A percentile compares a stretch with the other conserved stretches of the same genome.
Conservation (phyloP, 257 asterid species). For the Solanum gracilifrons region DNA sequence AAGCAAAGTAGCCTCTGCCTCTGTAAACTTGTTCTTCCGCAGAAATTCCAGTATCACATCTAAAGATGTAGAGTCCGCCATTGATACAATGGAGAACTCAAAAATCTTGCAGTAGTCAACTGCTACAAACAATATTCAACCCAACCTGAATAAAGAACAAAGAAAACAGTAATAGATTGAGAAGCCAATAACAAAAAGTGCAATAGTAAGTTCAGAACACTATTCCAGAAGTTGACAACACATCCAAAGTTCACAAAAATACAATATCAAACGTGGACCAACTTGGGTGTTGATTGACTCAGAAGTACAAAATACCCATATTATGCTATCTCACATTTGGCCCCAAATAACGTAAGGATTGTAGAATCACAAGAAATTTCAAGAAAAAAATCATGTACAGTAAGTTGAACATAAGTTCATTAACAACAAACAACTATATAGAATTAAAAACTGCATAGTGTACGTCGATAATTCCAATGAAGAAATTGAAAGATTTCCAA, state of each 20-base stretch:
- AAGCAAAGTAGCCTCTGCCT: slow-evolving; percentile 16
- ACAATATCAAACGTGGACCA: background rate
- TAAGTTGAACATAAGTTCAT: background rate
- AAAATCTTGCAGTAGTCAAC: background rate
- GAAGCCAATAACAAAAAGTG: background rate
- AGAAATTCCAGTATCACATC: slow-evolving; percentile 14
- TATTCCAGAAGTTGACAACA: background rate
- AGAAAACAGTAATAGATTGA: background rate
- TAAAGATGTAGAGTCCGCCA: slow-evolving; percentile 12
- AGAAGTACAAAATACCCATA: background rate
- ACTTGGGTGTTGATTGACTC: background rate
- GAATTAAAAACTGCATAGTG: background rate
- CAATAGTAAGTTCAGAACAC: background rate
- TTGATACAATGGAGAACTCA: background rate
- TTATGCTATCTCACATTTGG: too few species aligned
- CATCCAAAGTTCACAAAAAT: background rate
- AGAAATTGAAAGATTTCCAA: background rate
- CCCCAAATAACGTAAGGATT: background rate
- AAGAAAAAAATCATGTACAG: background rate
- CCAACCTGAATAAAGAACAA: background rate
- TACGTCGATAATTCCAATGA: background rate
- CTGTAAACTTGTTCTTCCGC: slow-evolving; percentile 8
- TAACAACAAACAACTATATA: background rate
- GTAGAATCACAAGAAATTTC: background rate
- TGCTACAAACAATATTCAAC: background rate